phyloP scores from a whole-genome alignment of 2,329 filamentous ascomycete species.

The Xylariaceae sp. region DNA sequence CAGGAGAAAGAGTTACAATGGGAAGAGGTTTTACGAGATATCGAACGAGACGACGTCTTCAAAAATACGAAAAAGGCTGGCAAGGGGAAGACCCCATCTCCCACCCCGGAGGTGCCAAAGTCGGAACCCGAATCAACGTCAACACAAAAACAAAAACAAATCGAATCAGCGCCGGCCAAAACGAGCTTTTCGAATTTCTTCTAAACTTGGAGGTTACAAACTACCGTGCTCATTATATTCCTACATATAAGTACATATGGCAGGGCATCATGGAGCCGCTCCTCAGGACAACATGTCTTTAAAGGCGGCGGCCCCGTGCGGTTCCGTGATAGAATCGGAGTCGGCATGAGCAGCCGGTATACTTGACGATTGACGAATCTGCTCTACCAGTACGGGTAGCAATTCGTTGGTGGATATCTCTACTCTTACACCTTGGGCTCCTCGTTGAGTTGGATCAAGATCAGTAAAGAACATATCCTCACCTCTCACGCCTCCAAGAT shows the following conservation, averaged over 20 bases:
- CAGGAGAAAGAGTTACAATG: constrained; percentile 71
- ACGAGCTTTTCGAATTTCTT: constrained; percentile 45
- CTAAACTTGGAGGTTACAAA: constrained; percentile 31
- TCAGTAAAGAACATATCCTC: constrained; percentile 66
- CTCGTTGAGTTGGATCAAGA: constrained; percentile 46
- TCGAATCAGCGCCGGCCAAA: constrained; percentile 24
- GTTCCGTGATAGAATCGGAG: constrained; percentile 23
- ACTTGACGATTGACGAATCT: constrained; percentile 36
- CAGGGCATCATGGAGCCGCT: neutral
- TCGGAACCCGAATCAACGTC: constrained; percentile 21
- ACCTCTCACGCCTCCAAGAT: constrained; percentile 76
- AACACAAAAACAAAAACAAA: constrained; percentile 5
- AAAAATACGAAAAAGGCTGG: constrained; percentile 43
- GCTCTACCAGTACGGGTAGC: constrained; percentile 51
- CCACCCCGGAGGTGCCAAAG: constrained; percentile 23
- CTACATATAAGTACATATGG: constrained; percentile 13
- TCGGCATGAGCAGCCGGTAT: constrained; percentile 13
- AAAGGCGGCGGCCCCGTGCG: constrained; percentile 39
- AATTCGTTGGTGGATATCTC: constrained; percentile 54
- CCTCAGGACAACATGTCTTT: constrained; percentile 55
- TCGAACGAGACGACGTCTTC: constrained; percentile 56
- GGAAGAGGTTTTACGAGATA: constrained; percentile 69
- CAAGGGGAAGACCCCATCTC: constrained; percentile 32
- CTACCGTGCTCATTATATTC: constrained; percentile 13
- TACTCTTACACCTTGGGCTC: constrained; percentile 49